A percentile compares a stretch with the other conserved stretches of the same genome.
phyloP scores from a whole-genome alignment of 2,329 filamentous ascomycete genomes.

The Boeremia lycopersici region DNA sequence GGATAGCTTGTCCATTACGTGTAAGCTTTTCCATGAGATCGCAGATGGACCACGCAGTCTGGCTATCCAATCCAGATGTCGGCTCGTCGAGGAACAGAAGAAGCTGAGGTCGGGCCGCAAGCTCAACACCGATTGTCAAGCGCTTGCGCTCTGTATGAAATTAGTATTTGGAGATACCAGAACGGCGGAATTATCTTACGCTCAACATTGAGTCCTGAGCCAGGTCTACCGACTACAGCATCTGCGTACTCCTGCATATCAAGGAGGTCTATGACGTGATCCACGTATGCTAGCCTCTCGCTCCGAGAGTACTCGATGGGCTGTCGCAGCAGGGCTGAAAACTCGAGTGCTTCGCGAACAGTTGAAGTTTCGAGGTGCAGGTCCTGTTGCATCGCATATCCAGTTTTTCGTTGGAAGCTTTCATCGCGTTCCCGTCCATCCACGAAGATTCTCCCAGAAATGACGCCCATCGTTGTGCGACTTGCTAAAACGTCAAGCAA shows the following conservation, averaged over 20 bases:
- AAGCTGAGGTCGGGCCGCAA: constrained; percentile 41
- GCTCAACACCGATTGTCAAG: constrained; percentile 63
- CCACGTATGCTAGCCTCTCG: constrained; percentile 26
- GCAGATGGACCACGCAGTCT: constrained; percentile 64
- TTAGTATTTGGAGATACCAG: constrained; percentile 1
- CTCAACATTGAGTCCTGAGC: constrained; percentile 51
- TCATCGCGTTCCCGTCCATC: constrained; percentile 59
- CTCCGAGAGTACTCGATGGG: constrained; percentile 19
- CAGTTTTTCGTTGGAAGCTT: constrained; percentile 86
- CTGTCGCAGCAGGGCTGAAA: constrained; percentile 52
- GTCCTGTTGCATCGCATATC: constrained; percentile 76
- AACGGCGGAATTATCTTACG: constrained; percentile 46
- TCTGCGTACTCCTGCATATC: constrained; percentile 29
- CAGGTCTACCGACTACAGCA: constrained; percentile 24
- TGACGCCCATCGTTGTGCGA: constrained; percentile 34
- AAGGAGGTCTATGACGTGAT: constrained; percentile 25
- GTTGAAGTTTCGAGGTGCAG: constrained; percentile 41
- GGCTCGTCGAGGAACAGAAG: constrained; percentile 63
- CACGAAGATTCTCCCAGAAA: constrained; percentile 37
- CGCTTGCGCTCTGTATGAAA: constrained; percentile 59
- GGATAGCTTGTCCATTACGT: constrained; percentile 77
- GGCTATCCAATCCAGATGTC: constrained; percentile 76
- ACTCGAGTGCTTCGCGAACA: constrained; percentile 37
- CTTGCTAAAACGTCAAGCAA: constrained; percentile 74
- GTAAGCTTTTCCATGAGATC: constrained; percentile 86